A percentile compares a stretch with the other conserved stretches of the same genome.
These are phyloP conservation scores for Hemileccinum impolitum DNA, from an alignment of 768 basidiomycete species.

Conservation along the genomic window DNA sequence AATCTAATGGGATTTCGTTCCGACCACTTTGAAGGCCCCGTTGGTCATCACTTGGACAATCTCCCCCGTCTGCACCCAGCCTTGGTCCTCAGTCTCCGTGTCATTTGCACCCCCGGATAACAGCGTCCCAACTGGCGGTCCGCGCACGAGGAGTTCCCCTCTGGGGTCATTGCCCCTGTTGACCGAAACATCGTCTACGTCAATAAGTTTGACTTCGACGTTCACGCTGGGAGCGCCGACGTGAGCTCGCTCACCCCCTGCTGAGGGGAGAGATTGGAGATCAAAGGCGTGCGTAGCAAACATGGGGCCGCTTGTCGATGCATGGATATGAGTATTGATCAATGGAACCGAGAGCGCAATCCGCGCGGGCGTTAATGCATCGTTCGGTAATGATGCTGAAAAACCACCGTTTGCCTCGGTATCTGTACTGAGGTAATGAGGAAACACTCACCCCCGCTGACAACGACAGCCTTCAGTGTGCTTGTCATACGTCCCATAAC, in stretches of 20 bases:
- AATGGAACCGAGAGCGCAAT: slow-evolving; percentile 76
- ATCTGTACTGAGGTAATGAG: background rate
- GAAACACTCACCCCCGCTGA: slow-evolving; percentile 61
- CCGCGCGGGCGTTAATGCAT: slow-evolving; percentile 57
- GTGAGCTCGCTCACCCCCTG: slow-evolving; percentile 37
- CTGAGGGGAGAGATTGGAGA: slow-evolving; percentile 64
- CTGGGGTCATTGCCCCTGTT: slow-evolving; percentile 65
- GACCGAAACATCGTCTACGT: slow-evolving; percentile 59
- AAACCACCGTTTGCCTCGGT: background rate
- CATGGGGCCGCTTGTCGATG: slow-evolving; percentile 68
- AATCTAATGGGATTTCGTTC: slow-evolving; percentile 6
- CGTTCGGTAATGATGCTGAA: slow-evolving; percentile 49
- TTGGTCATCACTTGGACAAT: slow-evolving; percentile 56
- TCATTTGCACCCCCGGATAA: slow-evolving; percentile 27
- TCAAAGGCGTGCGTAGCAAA: slow-evolving; percentile 84
- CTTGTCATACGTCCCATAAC: slow-evolving; percentile 59
- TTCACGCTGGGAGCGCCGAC: slow-evolving; percentile 84
- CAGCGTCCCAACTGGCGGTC: slow-evolving; percentile 66
- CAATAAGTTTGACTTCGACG: slow-evolving; percentile 76
- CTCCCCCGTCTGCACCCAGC: slow-evolving; percentile 46
- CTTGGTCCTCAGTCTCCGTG: slow-evolving; percentile 38
- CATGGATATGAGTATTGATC: slow-evolving; percentile 60
- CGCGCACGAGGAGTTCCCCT: slow-evolving; percentile 61
- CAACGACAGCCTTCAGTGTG: slow-evolving; percentile 63
- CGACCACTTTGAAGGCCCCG: slow-evolving; percentile 53